Conservation (phyloP, 192 early-diverging fungal genomes). For the Backusella mclennaniae region DNA sequence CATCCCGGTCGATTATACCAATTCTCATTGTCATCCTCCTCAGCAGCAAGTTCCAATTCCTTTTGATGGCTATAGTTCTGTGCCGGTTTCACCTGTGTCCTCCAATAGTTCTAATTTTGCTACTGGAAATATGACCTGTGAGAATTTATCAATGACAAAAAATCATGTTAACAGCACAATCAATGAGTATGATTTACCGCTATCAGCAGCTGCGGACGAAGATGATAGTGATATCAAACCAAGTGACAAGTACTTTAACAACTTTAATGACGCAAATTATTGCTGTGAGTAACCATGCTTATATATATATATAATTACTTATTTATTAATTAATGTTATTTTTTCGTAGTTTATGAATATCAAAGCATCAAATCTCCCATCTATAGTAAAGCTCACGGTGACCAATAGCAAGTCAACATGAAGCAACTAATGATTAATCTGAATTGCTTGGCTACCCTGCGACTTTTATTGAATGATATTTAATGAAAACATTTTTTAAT, state of each 20-base stretch:
- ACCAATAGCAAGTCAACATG: neutral
- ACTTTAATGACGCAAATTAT: neutral
- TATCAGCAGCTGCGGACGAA: neutral
- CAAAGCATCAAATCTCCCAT: neutral
- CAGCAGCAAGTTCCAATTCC: neutral
- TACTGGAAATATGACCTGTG: neutral
- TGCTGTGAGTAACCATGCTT: neutral
- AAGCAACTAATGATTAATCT: neutral
- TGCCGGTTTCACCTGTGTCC: neutral
- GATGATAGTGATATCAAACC: neutral
- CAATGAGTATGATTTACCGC: neutral
- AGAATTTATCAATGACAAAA: neutral
- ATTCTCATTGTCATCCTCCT: neutral
- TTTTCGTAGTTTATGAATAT: neutral
- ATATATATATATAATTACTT: neutral
- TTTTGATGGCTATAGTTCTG: neutral
- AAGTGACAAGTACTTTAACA: neutral
- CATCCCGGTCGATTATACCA: neutral
- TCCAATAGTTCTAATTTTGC: neutral
- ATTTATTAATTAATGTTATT: neutral
- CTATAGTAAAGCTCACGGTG: neutral
- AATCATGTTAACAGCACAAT: neutral
- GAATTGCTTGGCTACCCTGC: neutral
- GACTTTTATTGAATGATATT: neutral
- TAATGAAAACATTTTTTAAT: neutral